Conservation (phyloP, 768 basidiomycete genomes). For the Chlorophyllum brunneum region DNA sequence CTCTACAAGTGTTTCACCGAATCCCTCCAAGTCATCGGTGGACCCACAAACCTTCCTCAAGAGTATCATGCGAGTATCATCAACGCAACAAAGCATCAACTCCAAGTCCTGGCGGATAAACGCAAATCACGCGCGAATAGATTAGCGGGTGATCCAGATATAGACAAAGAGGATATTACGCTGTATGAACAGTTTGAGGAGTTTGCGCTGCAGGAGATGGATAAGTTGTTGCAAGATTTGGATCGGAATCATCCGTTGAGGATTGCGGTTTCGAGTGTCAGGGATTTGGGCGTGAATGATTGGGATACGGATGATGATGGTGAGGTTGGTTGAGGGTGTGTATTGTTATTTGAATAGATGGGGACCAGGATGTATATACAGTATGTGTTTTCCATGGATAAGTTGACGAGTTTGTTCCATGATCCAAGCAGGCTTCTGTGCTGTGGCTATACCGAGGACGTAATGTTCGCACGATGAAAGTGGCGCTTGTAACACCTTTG, state of each 20-base stretch:
- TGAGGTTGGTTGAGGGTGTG: neutral
- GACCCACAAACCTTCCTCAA: slow-evolving; percentile 45
- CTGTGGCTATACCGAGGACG: no score
- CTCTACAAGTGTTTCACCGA: slow-evolving; percentile 71
- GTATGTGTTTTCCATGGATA: no score
- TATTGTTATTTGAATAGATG: no score
- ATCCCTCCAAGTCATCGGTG: slow-evolving; percentile 55
- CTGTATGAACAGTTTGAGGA: slow-evolving; percentile 81
- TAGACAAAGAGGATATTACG: slow-evolving; percentile 64
- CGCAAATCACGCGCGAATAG: slow-evolving; percentile 50
- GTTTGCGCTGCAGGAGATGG: slow-evolving; percentile 79
- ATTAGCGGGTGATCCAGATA: slow-evolving; percentile 23
- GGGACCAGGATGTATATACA: no score
- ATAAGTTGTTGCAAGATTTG: slow-evolving; percentile 51
- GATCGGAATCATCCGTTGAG: slow-evolving; percentile 61
- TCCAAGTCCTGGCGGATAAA: slow-evolving; percentile 64
- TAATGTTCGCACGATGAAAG: no score
- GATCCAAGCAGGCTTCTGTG: no score
- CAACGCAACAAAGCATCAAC: slow-evolving; percentile 69
- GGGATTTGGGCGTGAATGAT: slow-evolving; percentile 57
- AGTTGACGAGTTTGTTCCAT: no score
- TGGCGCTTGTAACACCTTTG: neutral
- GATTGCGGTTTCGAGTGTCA: slow-evolving; percentile 67
- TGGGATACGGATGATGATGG: slow-evolving; percentile 43
- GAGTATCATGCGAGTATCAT: slow-evolving; percentile 53